Evolutionary conservation across 1,284 basidiomycete genomes (phyloP), one percentile per base, ranked within the genome.

Genomic region (Ceratobasidium sp.): DNA sequence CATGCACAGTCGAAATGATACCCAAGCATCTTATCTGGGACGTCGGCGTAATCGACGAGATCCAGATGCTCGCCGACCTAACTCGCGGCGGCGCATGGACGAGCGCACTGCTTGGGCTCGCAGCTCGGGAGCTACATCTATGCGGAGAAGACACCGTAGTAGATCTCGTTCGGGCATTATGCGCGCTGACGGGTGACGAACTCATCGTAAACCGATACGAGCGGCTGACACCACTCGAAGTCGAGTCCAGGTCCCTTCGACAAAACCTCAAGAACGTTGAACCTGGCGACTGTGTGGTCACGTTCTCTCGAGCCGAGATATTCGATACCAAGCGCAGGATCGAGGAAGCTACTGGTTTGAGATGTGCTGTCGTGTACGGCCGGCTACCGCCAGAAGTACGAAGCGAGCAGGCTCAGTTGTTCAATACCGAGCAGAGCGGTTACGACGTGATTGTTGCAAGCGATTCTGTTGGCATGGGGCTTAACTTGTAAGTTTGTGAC

Each of bases 1-100:
- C 92, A 81, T 97, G 95, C 84, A 99, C 97, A 1, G 93, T 99
- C 79, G 97, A 99, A 87, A 99, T 99, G 97, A 84, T 95, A n/a
- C 87, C 88, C 2, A 81, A 87, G 0, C 77, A 80, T 0, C 81
- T 81, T 20, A 78, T 82, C 0, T 90, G 89, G 82, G 96, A 98
- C 75, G 96, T 99, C 12, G 96, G 92, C 0, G 96, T 99, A 71
- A 88, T 99, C 59, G 97, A 99, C 84, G 97, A 99, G 86, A 99
- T 99, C 77, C 98, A 99, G 86, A 94, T 99, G 94, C 91, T 99
- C 26, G 91, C 90, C 0, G 96, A 98, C 83, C 82, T 86, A 0
- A 87, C 91, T 5, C 91, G 97, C 13, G 97, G 97, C 0, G 88
- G 87, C 38, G 92, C 92, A 0, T 99, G 98, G 97, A 94, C 95